phyloP scores from a whole-genome alignment of 2,329 filamentous ascomycete species.

The Epichloe hybrida region DNA sequence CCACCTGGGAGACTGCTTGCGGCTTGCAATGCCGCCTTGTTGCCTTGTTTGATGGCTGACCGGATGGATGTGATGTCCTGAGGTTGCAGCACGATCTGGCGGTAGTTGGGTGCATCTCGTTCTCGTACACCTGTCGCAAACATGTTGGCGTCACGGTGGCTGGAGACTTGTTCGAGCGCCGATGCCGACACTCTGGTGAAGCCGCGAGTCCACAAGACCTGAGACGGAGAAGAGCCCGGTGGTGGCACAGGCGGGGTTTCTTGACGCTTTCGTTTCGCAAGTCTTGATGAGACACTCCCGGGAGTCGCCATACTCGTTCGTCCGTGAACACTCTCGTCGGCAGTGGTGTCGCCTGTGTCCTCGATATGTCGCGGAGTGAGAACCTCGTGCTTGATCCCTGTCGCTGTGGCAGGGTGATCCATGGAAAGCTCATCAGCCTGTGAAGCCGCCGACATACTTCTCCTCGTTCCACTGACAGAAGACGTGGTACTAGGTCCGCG shows the following conservation, averaged over 20 bases:
- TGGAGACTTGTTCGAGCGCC: conserved; percentile 62
- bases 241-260: conserved; percentile 32
- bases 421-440: conserved; percentile 34
- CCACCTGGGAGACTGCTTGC: conserved; percentile 47
- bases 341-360: conserved; percentile 41
- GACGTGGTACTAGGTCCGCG: conserved; percentile 22
- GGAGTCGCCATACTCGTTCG: conserved; percentile 24
- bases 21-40: conserved; percentile 46
- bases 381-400: conserved; percentile 46
- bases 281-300: conserved; percentile 23
- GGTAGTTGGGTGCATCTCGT: conserved; percentile 63
- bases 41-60: conserved; percentile 60
- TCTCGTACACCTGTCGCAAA: conserved; percentile 66
- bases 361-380: conserved; percentile 40
- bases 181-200: conserved; percentile 61
- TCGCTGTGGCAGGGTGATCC: conserved; percentile 25
- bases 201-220: conserved; percentile 63
- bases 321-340: conserved; percentile 36
- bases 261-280: conserved; percentile 44
- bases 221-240: conserved; percentile 46
- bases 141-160: conserved; percentile 66
- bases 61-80: conserved; percentile 70
- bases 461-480: conserved; percentile 20
- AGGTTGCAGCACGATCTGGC: conserved; percentile 57
- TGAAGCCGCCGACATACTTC: conserved; percentile 33